Base-by-base conservation (phyloP, 495 filamentous ascomycete species). In the Tuber melanosporum region DNA sequence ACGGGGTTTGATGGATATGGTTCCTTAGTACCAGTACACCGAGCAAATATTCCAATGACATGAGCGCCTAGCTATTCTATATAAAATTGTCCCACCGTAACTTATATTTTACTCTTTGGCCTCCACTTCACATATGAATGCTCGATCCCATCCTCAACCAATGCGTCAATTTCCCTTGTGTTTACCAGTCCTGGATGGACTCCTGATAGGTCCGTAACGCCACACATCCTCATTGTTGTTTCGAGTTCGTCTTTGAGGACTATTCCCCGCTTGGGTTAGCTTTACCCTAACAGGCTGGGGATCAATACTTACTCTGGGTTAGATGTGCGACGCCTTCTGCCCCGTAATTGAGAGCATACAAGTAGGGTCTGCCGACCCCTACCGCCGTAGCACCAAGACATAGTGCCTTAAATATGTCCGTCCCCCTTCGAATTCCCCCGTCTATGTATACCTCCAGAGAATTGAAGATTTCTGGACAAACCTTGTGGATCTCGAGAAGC, bases 211-310 rank as follows among this genome's bases (percentile, higher is more conserved):
- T 90, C 86, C 42, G 91, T 93, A 47, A 95, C 88, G 4, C 92
- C 93, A 76, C 88, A 90, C 85, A 93, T 90, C 52, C 90, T 88
- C 92, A 95, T 95, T 9, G 92, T 90, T 7, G 90, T 92, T 80
- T 92, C 89, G 46, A 95, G 84, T 81, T 95, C 93, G 79, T 94
- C 92, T 80, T 89, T 89, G 75, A 95, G 85, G 19, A 94, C 91
- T 74, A 41, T 72, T 47, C 15, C 32, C 14, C 9, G 43, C 14
- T n/a, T 41, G 10, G 6, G 49, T 39, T 19, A 41, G n/a, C 69
- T 17, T 62, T 26, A 15, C 3, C n/a, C 12, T n/a, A 8, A 14
- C 3, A 62, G 52, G 26, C 9, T 5, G 52, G 52, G 14, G 10
- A 89, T 62, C 20, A n/a, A 73, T 70, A 7, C 52, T 32, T 73